Percentiles rank a stretch among this genome's conserved stretches.
These are phyloP conservation scores for Arctium minus DNA, from an alignment of 129 eudicot species.

Conservation along the genomic window DNA sequence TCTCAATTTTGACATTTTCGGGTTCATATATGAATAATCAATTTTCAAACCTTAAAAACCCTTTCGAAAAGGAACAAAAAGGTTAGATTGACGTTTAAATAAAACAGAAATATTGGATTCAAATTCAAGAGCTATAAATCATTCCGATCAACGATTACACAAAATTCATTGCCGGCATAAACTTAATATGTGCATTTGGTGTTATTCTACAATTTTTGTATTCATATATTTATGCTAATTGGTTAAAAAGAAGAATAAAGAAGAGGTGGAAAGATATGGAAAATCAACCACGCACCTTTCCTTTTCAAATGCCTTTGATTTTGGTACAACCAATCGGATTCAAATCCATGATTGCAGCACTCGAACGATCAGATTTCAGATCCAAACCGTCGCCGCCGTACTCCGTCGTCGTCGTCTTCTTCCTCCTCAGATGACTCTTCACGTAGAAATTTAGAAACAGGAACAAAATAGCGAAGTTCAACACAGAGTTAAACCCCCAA, in stretches of 20 bases:
- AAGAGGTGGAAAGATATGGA: background rate
- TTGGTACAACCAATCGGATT: conserved; percentile 17
- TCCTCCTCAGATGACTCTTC: conserved; percentile 28
- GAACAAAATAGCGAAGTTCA: conserved; percentile 49
- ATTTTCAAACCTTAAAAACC: background rate
- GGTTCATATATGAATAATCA: background rate
- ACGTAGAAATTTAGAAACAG: conserved; percentile 62
- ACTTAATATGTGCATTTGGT: background rate
- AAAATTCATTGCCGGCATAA: background rate
- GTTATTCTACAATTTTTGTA: background rate
- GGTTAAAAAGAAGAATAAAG: background rate
- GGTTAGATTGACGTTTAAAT: background rate
- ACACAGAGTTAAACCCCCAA: conserved; percentile 71
- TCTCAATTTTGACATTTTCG: background rate
- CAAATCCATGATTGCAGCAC: conserved; percentile 13
- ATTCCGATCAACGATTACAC: background rate
- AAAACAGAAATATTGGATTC: background rate
- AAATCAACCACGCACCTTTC: conserved; percentile 3
- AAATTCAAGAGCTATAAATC: background rate
- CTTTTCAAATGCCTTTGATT: conserved; percentile 17
- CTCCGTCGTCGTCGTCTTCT: background rate
- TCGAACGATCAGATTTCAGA: background rate
- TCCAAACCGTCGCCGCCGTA: background rate
- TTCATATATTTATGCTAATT: background rate
- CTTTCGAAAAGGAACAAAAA: background rate